These are phyloP conservation scores for Nicotiana benthamiana DNA, from an alignment of 257 asterid species.

Conservation along the genomic window DNA sequence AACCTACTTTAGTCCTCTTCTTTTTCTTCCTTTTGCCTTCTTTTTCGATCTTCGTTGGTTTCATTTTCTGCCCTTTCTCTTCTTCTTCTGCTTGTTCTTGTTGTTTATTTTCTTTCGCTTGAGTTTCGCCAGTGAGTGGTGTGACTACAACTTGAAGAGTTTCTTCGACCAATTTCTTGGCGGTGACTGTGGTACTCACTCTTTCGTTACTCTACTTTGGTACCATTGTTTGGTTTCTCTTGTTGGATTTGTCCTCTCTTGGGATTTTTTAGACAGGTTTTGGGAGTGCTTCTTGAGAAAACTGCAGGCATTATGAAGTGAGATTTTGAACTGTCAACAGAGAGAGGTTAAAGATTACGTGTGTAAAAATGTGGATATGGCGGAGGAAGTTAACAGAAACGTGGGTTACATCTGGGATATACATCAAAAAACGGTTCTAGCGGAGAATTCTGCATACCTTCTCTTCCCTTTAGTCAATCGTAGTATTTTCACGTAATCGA, in stretches of 20 bases:
- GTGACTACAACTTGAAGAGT: conserved; percentile 41
- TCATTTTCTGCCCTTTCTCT: conserved; percentile 3
- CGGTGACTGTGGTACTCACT: conserved; percentile 28
- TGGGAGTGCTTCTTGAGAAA: not conserved
- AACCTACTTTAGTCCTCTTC: conserved; percentile 26
- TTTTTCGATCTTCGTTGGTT: not conserved
- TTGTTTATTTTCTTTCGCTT: conserved; percentile 23
- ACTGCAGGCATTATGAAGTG: not conserved
- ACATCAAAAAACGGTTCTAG: not conserved
- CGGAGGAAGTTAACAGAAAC: conserved; percentile 17
- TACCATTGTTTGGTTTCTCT: conserved; percentile 20
- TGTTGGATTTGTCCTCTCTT: not conserved
- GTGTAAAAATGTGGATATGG: conserved; percentile 24
- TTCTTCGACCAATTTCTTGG: conserved; percentile 46
- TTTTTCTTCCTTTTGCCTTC: not conserved
- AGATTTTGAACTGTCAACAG: not conserved
- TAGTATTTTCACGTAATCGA: too few species aligned
- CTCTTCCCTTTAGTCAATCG: not conserved
- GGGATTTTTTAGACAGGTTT: too few species aligned
- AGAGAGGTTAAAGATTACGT: not conserved
- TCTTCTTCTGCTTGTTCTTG: conserved; percentile 2
- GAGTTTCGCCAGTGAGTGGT: not conserved
- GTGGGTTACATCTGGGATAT: conserved; percentile 25
- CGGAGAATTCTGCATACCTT: not conserved
- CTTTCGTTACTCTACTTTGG: conserved; percentile 37